Evolutionary conservation across 495 filamentous ascomycete genomes (phyloP), one percentile per base, ranked within the genome.

Genomic region (Hyaloscypha hepaticicola): DNA sequence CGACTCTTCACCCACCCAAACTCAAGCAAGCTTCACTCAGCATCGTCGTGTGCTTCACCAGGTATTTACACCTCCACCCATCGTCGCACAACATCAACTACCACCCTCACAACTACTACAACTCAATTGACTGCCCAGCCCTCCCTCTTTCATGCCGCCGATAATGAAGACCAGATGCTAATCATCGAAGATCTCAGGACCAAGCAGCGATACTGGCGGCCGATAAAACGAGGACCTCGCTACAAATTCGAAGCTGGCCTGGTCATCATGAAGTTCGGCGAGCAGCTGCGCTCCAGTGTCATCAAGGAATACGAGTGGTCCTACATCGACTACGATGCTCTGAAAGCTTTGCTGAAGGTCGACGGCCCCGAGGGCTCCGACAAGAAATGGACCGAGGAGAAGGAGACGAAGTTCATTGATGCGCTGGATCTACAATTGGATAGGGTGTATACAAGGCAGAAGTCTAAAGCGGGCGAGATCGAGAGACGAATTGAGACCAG

Each of bases 361-460:
- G 76, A 82, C 27, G 85, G 82, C 64, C 73, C 79, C 50, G 83
- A 83, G 51, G 83, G 83, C 21, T 78, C 80, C 60, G 80, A 84
- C 26, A 84, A 83, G 63, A 80, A 87, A 67, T 99, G 96, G 96
- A 90, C 87, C 33, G 92, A 96, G 74, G 91, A 96, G 22, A 91
- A 97, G 67, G 95, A 99, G 80, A 88, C 88, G 69, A 81, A 82
- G 33, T 99, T 99, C 75, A 90, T 99, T 38, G 79, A 84, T 55
- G 77, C 90, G 75, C 87, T 99, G 50, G 95, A 98, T 76, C 79
- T 83, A 25, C 93, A 99, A 77, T 83, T 99, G 29, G 95, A 98
- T 65, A 97, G 97, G 76, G 95, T 99, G 49, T 95, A 94, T 73
- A 91, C 88, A 49, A 98, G 97, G 79, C 95, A 97, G 78, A 90